phyloP scores from a whole-genome alignment of 768 basidiomycete species.

The Leccinum subgranulosum region DNA sequence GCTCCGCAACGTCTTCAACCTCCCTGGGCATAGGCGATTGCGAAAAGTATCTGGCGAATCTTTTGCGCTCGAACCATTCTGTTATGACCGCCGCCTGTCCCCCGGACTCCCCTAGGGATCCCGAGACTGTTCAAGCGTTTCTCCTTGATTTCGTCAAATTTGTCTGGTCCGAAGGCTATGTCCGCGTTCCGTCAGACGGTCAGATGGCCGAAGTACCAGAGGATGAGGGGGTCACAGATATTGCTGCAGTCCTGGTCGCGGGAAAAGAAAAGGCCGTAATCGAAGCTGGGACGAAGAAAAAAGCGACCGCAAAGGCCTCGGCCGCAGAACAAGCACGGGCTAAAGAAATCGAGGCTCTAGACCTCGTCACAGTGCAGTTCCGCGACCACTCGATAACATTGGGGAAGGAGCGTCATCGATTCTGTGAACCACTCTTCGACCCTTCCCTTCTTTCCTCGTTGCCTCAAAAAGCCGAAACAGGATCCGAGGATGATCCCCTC shows the following conservation, averaged over 20 bases:
- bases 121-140: conserved; percentile 44
- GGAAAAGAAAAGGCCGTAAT: conserved; percentile 91
- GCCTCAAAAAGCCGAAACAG: conserved; percentile 24
- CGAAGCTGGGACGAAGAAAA: conserved; percentile 79
- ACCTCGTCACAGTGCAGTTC: conserved; percentile 76
- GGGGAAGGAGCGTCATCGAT: conserved; percentile 85
- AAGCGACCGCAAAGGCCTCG: conserved; percentile 63
- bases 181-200: conserved; percentile 73
- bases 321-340: conserved; percentile 81
- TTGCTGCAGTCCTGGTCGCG: conserved; percentile 85
- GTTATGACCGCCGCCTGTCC: conserved; percentile 59
- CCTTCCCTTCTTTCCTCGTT: conserved; percentile 51
- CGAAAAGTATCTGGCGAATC: conserved; percentile 68
- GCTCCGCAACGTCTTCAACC: conserved; percentile 52
- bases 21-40: conserved; percentile 69
- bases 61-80: conserved; percentile 66
- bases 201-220: conserved; percentile 61
- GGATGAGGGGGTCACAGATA: conserved; percentile 86
- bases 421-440: conserved; percentile 89
- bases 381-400: conserved; percentile 67
- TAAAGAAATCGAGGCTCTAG: conserved; percentile 77
- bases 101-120: conserved; percentile 43
- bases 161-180: conserved; percentile 59
- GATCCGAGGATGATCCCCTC: conserved; percentile 22
- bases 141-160: conserved; percentile 65